Evolutionary conservation across 371 early-diverging fungal genomes (phyloP), one percentile per base, ranked within the genome.

Genomic region (Mycotypha africana): DNA sequence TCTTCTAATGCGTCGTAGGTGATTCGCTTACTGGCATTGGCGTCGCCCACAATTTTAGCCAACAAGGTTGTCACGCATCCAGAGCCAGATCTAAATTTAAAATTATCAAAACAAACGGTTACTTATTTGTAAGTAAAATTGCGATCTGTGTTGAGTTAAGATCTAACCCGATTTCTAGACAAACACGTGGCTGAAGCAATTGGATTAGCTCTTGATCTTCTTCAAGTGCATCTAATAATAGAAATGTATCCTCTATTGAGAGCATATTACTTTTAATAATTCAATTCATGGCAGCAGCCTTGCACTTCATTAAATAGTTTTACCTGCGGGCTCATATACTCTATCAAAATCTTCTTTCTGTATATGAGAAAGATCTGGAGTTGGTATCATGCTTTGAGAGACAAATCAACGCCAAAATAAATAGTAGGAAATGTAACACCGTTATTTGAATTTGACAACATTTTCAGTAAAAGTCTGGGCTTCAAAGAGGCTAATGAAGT

Each of bases 171-270:
- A 96, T 84, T 49, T 96, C 97, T 6, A 94, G 66, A 48, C 88
- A 86, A 10, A 92, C 48, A 0, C 74, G 47, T 12, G 95, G 93
- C 7, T 63, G 48, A 4, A 62, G 55, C 6, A 64, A 52, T 22
- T 75, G 71, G 39, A 93, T 49, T 35, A 59, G 53, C 8, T 56
- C 23, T 4, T 58, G 60, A 41, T 95, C 94, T 45, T 76, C 65
- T 59, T 95, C 95, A n/a, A 96, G 74, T 2, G 92, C 89, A 58
- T 95, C 95, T 24, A 97, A 64, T 16, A 97, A 72, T 42, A 95
- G 59, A 56, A 92, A 97, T 0, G 94, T 92, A 65, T 97, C 97
- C 79, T 97, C 95, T 68, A 31, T 16, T 28, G n/a, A 20, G 28
- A 32, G 15, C 24, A 17, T 3, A 8, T 43, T 2, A 39, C 14